Conservation (phyloP, 306 rosid genomes). For the Pueraria montana region DNA sequence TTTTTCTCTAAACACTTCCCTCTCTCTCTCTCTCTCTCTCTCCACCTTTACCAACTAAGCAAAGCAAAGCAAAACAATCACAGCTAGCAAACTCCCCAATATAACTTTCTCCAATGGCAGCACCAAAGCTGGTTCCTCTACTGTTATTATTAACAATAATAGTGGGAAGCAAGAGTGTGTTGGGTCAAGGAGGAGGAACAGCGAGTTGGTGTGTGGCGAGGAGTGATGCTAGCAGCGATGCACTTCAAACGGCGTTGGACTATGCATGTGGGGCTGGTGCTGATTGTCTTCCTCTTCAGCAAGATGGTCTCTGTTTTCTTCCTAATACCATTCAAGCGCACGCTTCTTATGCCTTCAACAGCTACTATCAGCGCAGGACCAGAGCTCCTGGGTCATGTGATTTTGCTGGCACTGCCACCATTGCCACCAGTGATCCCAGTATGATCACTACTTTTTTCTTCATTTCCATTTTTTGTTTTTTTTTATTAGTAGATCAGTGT, state of each 20-base stretch:
- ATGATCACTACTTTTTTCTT: background rate
- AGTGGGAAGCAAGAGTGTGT: background rate
- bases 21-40: slow-evolving; percentile 39
- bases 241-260: slow-evolving; percentile 79
- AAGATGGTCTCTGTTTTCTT: slow-evolving; percentile 78
- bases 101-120: slow-evolving; percentile 70
- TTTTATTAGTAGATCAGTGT: background rate
- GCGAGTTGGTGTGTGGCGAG: slow-evolving; percentile 83
- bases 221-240: slow-evolving; percentile 67
- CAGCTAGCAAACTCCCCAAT: background rate
- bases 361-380: slow-evolving; percentile 66
- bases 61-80: slow-evolving; percentile 29
- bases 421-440: slow-evolving; percentile 93
- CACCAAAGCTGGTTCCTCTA: background rate
- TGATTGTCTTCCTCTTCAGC: slow-evolving; percentile 72
- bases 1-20: slow-evolving; percentile 31
- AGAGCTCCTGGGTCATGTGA: slow-evolving; percentile 87
- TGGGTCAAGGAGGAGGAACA: slow-evolving; percentile 42
- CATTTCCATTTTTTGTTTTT: background rate
- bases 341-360: slow-evolving; percentile 92
- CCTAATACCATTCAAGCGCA: slow-evolving; percentile 96
- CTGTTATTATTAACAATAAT: background rate
- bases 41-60: slow-evolving; percentile 69
- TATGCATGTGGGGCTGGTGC: slow-evolving; percentile 85
- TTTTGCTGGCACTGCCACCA: slow-evolving; percentile 79